Percentiles rank a stretch among this genome's conserved stretches.
Conservation (phyloP, 495 filamentous ascomycete genomes). For the Staphylotrichum tortipilum region DNA sequence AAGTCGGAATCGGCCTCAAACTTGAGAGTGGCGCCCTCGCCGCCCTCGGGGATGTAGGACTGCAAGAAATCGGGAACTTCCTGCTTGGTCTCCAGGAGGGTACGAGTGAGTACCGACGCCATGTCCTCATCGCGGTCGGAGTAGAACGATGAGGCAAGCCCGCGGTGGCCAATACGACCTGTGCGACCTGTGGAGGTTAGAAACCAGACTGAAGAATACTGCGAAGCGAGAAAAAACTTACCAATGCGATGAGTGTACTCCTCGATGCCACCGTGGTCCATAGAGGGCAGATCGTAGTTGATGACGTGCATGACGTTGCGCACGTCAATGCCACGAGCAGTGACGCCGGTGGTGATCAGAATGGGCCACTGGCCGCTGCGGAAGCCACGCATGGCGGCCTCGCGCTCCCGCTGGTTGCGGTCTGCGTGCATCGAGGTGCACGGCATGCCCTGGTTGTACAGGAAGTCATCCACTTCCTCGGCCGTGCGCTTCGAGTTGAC, state of each 20-base stretch:
- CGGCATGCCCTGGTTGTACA: slow-evolving; percentile 71
- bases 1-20: slow-evolving; percentile 60
- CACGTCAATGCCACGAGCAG: slow-evolving; percentile 86
- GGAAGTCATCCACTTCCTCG: slow-evolving; percentile 77
- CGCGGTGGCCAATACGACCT: slow-evolving; percentile 82
- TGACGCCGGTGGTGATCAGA: slow-evolving; percentile 74
- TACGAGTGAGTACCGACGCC: slow-evolving; percentile 60
- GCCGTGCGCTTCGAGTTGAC: slow-evolving; percentile 69
- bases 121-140: slow-evolving; percentile 58
- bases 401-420: slow-evolving; percentile 84
- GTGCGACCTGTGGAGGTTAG: slow-evolving; percentile 64
- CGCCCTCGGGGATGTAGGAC: slow-evolving; percentile 48
- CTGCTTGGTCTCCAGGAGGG: slow-evolving; percentile 71
- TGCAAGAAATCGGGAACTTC: slow-evolving; percentile 74
- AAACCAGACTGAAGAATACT: background rate
- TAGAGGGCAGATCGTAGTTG: slow-evolving; percentile 77
- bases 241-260: slow-evolving; percentile 94
- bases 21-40: slow-evolving; percentile 33
- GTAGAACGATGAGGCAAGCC: slow-evolving; percentile 84
- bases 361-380: slow-evolving; percentile 64
- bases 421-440: slow-evolving; percentile 79
- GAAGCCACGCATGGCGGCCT: slow-evolving; percentile 87
- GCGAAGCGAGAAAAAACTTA: slow-evolving; percentile 29
- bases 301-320: slow-evolving; percentile 80
- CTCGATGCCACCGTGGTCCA: slow-evolving; percentile 70